phyloP scores from a whole-genome alignment of 2,329 filamentous ascomycete species.

The Colletotrichum sp. region DNA sequence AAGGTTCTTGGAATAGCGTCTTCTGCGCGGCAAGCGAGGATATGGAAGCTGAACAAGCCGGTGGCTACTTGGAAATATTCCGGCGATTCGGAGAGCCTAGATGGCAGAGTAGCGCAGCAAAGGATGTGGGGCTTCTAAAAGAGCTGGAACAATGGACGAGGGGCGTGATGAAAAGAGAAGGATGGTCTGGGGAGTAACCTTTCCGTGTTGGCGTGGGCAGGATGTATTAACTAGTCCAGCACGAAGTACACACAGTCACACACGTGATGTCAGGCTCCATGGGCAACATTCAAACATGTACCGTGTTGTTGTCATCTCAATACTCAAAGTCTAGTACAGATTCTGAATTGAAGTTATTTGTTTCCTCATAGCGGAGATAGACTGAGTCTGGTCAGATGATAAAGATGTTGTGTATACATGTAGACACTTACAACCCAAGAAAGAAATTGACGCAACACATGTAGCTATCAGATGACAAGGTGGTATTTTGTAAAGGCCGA shows the following conservation, averaged over 20 bases:
- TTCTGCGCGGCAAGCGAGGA: conserved; percentile 39
- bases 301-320: not conserved
- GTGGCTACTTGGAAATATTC: conserved; percentile 35
- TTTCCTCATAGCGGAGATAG: not conserved
- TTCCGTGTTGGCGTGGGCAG: not conserved
- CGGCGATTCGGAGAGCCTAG: conserved; percentile 31
- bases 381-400: not conserved
- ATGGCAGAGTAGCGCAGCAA: conserved; percentile 36
- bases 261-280: not conserved
- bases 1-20: conserved; percentile 38
- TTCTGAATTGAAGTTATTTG: not conserved
- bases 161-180: conserved; percentile 33
- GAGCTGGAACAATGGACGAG: conserved; percentile 37
- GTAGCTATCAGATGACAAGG: no score
- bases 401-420: not conserved
- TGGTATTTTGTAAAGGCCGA: no score
- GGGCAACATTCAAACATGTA: not conserved
- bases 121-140: conserved; percentile 35
- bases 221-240: not conserved
- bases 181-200: conserved; percentile 23
- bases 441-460: not conserved
- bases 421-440: not conserved
- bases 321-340: not conserved
- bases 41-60: conserved; percentile 41
- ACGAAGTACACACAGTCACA: not conserved